Conservation (phyloP, 2,329 filamentous ascomycete genomes). For the Penicillium sp. region DNA sequence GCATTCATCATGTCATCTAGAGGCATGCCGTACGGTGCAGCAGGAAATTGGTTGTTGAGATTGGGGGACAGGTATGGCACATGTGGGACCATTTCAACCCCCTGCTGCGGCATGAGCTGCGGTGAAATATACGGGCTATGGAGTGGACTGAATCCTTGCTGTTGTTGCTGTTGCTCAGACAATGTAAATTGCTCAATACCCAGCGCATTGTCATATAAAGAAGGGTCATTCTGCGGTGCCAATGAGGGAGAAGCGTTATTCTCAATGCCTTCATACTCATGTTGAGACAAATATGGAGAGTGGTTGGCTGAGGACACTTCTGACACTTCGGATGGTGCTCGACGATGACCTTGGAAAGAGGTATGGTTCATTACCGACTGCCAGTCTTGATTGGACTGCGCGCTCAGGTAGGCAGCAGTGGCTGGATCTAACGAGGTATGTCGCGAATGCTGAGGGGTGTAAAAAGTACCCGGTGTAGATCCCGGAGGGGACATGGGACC, state of each 20-base stretch:
- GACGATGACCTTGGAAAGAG: conserved; percentile 76
- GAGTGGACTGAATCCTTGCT: conserved; percentile 58
- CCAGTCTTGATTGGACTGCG: conserved; percentile 58
- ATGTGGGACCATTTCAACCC: conserved; percentile 57
- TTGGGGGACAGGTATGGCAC: conserved; percentile 47
- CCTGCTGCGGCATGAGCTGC: conserved; percentile 69
- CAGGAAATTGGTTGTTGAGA: conserved; percentile 51
- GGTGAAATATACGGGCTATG: conserved; percentile 72
- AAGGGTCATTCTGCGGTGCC: conserved; percentile 66
- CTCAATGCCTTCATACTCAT: conserved; percentile 75
- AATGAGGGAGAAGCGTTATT: conserved; percentile 78
- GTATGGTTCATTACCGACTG: conserved; percentile 54
- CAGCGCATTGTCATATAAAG: conserved; percentile 74
- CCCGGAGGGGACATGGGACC: conserved; percentile 57
- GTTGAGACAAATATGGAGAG: conserved; percentile 76
- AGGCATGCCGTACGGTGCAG: conserved; percentile 50
- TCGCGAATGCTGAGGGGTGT: conserved; percentile 58
- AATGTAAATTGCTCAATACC: conserved; percentile 79
- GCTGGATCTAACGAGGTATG: conserved; percentile 62
- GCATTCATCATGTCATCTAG: conserved; percentile 50
- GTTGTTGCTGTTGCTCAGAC: conserved; percentile 59
- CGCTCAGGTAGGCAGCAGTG: conserved; percentile 58
- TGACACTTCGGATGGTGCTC: conserved; percentile 86
- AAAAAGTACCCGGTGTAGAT: conserved; percentile 53
- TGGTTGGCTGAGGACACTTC: conserved; percentile 83